Evolutionary conservation across 306 rosid species (phyloP), one percentile per base, ranked within the genome.

Genomic region (Alnus rubra): DNA sequence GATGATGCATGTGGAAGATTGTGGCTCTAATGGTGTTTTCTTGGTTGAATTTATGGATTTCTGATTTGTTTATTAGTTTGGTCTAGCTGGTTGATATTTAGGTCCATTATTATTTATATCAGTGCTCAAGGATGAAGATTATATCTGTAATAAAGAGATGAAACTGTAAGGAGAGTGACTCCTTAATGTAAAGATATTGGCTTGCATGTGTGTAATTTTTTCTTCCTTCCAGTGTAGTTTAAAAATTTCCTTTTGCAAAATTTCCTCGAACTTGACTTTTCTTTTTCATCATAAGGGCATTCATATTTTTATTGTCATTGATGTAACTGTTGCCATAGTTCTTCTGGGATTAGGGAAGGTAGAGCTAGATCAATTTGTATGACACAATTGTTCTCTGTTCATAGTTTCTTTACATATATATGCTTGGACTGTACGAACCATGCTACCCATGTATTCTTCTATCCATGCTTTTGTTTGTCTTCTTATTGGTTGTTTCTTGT

Each of bases 401-500:
- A 3, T 31, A 30, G 30, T 44, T 30, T 60, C 31, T 7, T 65
- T 16, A n/a, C 14, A 63, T n/a, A 42, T 68, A 42, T 30, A 18
- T 74, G 45, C 16, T 48, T n/a, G 2, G 73, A 69, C 51, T 9
- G 51, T 48, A 48, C 13, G 51, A 8, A 2, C 2, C 3, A 48
- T 74, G 48, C 23, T 52, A 9, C 14, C 6, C 7, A 5, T 51
- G n/a, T 80, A 58, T 30, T 18, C 35, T 68, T 31, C 19, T 12
- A 2, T 69, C 19, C 15, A 1, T 11, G 19, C 50, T n/a, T 0
- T 28, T 48, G 23, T 12, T 14, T 45, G 1, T n/a, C 50, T 51
- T 56, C 50, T 64, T 15, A 70, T 53, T 78, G 63, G 35, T 69
- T 68, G 59, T 74, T 71, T 56, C 47, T 49, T 82, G 80, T 79